These are phyloP conservation scores for Ceratocystis destructans DNA, from an alignment of 2,329 filamentous ascomycete species.

Conservation along the genomic window DNA sequence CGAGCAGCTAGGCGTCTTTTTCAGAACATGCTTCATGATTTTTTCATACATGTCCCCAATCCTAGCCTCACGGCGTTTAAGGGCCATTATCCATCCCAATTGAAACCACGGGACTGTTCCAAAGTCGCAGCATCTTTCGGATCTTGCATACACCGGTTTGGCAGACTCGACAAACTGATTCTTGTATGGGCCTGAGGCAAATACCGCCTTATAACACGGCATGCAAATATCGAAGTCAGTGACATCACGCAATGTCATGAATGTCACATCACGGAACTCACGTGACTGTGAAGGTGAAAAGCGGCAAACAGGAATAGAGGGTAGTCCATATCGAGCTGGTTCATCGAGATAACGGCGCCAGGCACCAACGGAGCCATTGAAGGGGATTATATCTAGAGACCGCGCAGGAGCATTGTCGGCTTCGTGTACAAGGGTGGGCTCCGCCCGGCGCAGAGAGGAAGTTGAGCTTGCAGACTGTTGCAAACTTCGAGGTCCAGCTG, in stretches of 20 bases:
- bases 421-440: background rate
- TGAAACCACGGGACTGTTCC: slow-evolving; percentile 66
- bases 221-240: slow-evolving; percentile 70
- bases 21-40: slow-evolving; percentile 37
- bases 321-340: slow-evolving; percentile 30
- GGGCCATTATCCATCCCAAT: slow-evolving; percentile 67
- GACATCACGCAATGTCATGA: slow-evolving; percentile 62
- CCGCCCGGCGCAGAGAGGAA: slow-evolving; percentile 12
- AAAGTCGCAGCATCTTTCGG: slow-evolving; percentile 56
- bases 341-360: slow-evolving; percentile 45
- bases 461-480: slow-evolving; percentile 19
- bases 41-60: slow-evolving; percentile 59
- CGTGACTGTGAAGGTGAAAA: slow-evolving; percentile 43
- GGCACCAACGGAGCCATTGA: slow-evolving; percentile 24
- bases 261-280: slow-evolving; percentile 51
- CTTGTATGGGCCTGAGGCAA: slow-evolving; percentile 53
- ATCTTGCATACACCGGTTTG: slow-evolving; percentile 24
- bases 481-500: slow-evolving; percentile 22
- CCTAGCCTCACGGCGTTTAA: slow-evolving; percentile 50
- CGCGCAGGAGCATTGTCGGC: background rate
- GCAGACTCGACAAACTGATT: slow-evolving; percentile 48
- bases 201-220: slow-evolving; percentile 59
- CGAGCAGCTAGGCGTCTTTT: background rate
- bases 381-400: slow-evolving; percentile 7
- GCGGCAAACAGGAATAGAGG: slow-evolving; percentile 39